phyloP scores from a whole-genome alignment of 73 alveolate species.

The Strombidium stylifer region DNA sequence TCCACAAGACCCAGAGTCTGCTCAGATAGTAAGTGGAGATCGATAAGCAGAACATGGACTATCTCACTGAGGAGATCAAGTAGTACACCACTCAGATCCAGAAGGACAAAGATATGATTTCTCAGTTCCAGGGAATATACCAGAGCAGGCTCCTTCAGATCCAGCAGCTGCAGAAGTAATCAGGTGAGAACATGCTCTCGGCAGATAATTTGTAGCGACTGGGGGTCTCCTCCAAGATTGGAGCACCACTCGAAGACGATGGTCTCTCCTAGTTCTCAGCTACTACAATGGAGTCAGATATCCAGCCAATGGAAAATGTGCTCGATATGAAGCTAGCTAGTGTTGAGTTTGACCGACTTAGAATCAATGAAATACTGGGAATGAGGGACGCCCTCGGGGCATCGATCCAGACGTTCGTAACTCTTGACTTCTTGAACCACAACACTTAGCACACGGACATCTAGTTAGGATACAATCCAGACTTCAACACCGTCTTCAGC shows the following conservation, averaged over 20 bases:
- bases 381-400: constrained; percentile 23
- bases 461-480: constrained; percentile 73
- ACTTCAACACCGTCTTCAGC: constrained; percentile 70
- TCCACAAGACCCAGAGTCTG: no score
- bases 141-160: not conserved
- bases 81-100: no score
- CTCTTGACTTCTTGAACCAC: constrained; percentile 83
- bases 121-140: no score
- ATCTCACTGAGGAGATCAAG: no score
- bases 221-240: not conserved
- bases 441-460: constrained; percentile 70
- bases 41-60: no score
- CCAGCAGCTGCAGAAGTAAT: constrained; percentile 26
- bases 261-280: constrained; percentile 40
- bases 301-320: constrained; percentile 43
- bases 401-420: constrained; percentile 56
- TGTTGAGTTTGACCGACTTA: constrained; percentile 34
- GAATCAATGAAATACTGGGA: constrained; percentile 38
- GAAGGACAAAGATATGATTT: no score
- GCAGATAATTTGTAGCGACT: not conserved
- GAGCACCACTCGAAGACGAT: constrained; percentile 28
- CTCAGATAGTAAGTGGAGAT: no score
- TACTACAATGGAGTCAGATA: constrained; percentile 35
- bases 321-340: constrained; percentile 35
- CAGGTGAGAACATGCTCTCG: constrained; percentile 10